Evolutionary conservation across 1,139 yeast genomes (phyloP), one percentile per base, ranked within the genome.

Genomic region (Kluyveromyces sp.): DNA sequence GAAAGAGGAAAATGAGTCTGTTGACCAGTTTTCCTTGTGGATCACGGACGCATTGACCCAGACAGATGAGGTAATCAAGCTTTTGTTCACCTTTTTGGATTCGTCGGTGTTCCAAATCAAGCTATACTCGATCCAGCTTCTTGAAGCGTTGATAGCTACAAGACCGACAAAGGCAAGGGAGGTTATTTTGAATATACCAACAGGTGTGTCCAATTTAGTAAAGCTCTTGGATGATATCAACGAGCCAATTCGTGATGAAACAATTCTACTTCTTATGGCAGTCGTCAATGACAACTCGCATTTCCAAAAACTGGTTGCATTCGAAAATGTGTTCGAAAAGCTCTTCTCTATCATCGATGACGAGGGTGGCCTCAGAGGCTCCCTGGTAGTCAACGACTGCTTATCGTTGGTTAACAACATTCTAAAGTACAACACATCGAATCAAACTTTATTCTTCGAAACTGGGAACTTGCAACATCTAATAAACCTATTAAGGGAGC

Each of bases 31-130:
- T 55, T 86, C 96, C 0, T 69, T 89, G 51, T 90, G 97, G 96
- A 84, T 94, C 37, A 89, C 97, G 0, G 98, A 94, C 66, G 97
- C 89, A 55, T 72, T 94, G 57, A 85, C 92, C 2, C 94, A 87
- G 60, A 76, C 75, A 33, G 73, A 73, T 36, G 82, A 78, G 31
- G 74, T 79, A 30, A 71, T 92, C 39, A 72, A 75, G 27, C 66
- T 78, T 3, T 66, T 89, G 42, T 68, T 88, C 30, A 77, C 77
- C 25, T 70, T 85, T 3, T 62, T 81, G 29, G 77, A 77, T 43
- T 73, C 75, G 33, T 70, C 70, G 10, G 90, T 87, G 59, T 87
- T 87, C 61, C 95, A 88, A 61, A 75, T 83, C 34, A 75, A 83
- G 51, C 70, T 92, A 10, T 94, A 92, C 63, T 74, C 96, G 0